phyloP scores from a whole-genome alignment of 805 yeast genomes.

The Myxozyma lipomycoides region DNA sequence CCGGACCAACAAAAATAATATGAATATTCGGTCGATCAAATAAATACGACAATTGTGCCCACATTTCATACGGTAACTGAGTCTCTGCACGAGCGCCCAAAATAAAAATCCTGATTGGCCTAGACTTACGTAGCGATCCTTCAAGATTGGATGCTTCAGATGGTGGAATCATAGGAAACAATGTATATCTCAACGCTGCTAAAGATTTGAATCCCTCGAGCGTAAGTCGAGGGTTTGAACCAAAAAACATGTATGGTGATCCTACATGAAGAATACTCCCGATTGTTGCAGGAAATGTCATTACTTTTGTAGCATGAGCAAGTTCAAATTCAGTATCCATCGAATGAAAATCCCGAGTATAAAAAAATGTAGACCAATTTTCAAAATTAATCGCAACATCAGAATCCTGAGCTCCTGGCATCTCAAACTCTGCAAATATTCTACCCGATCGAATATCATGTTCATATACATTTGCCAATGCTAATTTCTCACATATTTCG shows the following conservation, averaged over 20 bases:
- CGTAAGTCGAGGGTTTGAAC: conserved; percentile 64
- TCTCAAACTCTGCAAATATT: conserved; percentile 90
- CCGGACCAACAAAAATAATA: conserved; percentile 92
- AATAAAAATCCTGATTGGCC: conserved; percentile 85
- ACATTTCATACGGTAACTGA: conserved; percentile 86
- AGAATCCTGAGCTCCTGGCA: conserved; percentile 73
- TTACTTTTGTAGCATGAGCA: conserved; percentile 91
- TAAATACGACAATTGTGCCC: conserved; percentile 86
- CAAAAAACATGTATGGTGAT: conserved; percentile 79
- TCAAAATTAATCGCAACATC: conserved; percentile 72
- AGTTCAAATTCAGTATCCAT: conserved; percentile 96
- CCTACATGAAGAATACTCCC: conserved; percentile 77
- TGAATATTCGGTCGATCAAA: conserved; percentile 82
- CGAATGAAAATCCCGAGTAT: conserved; percentile 86
- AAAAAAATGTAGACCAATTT: conserved; percentile 90
- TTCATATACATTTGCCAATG: conserved; percentile 86
- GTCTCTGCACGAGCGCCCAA: conserved; percentile 92
- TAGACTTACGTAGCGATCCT: conserved; percentile 55
- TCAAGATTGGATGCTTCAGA: background rate
- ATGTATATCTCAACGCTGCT: conserved; percentile 86
- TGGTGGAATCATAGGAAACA: conserved; percentile 60
- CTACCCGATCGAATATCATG: conserved; percentile 94
- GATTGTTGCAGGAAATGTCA: conserved; percentile 88
- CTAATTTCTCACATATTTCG: conserved; percentile 66
- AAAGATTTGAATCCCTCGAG: conserved; percentile 90